These are phyloP conservation scores for Aspergillus versicolor DNA, from an alignment of 2,329 filamentous ascomycete species.

Conservation along the genomic window DNA sequence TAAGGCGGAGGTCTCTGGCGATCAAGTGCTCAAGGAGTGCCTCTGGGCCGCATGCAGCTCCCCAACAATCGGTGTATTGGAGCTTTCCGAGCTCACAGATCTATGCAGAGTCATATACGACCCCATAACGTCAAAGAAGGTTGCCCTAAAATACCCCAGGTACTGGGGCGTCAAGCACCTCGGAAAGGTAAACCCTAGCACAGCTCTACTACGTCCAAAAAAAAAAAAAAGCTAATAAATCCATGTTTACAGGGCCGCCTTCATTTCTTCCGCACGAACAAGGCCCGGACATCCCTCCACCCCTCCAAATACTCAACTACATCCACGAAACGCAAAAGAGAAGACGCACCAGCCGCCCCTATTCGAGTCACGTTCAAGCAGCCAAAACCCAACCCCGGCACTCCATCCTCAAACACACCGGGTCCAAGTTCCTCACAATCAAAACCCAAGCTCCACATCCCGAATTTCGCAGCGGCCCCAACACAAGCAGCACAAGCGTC, in stretches of 20 bases:
- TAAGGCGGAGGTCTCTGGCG: constrained; percentile 51
- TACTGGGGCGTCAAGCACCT: constrained; percentile 57
- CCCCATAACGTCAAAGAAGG: constrained; percentile 48
- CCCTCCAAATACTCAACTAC: constrained; percentile 29
- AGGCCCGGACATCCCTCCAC: constrained; percentile 38
- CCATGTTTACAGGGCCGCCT: constrained; percentile 37
- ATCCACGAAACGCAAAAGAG: constrained; percentile 40
- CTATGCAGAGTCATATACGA: constrained; percentile 59
- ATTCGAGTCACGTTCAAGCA: constrained; percentile 45
- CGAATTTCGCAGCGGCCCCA: constrained; percentile 29
- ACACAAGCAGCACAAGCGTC: constrained; percentile 3
- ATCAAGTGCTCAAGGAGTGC: constrained; percentile 51
- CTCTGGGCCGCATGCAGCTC: constrained; percentile 59
- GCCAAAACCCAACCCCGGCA: constrained; percentile 32
- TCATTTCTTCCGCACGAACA: constrained; percentile 41
- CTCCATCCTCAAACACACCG: constrained; percentile 25
- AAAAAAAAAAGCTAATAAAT: background rate
- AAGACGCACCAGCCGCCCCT: constrained; percentile 36
- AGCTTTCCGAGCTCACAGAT: constrained; percentile 58
- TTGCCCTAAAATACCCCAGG: constrained; percentile 55
- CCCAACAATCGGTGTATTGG: constrained; percentile 49
- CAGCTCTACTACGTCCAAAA: background rate
- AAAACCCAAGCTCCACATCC: constrained; percentile 36
- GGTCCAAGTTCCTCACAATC: constrained; percentile 19
- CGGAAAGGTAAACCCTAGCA: constrained; percentile 45